Conservation (phyloP, 495 filamentous ascomycete genomes). For the Tetracladium setigerum region DNA sequence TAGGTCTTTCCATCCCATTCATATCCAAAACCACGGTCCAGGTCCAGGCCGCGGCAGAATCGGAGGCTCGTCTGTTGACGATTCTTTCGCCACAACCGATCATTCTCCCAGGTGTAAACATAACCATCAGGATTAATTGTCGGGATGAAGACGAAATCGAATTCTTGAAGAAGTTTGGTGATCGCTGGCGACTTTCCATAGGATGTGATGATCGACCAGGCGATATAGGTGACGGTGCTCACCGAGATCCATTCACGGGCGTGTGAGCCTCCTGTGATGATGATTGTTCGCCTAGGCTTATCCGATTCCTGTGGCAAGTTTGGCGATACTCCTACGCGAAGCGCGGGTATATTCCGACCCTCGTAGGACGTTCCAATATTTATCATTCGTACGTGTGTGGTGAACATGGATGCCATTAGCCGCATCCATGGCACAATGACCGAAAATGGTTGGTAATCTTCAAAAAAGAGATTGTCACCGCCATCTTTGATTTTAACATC, state of each 20-base stretch:
- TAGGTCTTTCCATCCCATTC: conserved; percentile 67
- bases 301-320: conserved; percentile 31
- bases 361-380: conserved; percentile 77
- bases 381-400: conserved; percentile 63
- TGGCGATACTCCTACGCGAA: conserved; percentile 66
- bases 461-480: conserved; percentile 64
- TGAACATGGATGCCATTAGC: conserved; percentile 80
- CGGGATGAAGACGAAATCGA: conserved; percentile 85
- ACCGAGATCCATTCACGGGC: conserved; percentile 95
- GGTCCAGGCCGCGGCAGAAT: conserved; percentile 81
- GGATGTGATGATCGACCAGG: conserved; percentile 79
- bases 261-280: conserved; percentile 80
- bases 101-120: conserved; percentile 83
- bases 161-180: conserved; percentile 68
- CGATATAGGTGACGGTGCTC: conserved; percentile 82
- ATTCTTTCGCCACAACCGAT: conserved; percentile 94
- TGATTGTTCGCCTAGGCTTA: conserved; percentile 61
- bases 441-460: conserved; percentile 73
- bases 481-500: conserved; percentile 18
- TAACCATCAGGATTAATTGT: conserved; percentile 93
- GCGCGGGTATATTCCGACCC: conserved; percentile 73
- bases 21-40: conserved; percentile 80
- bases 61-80: conserved; percentile 74
- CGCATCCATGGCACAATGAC: conserved; percentile 85
- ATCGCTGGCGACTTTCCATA: conserved; percentile 62